Evolutionary conservation across 2,329 filamentous ascomycete species (phyloP).

Genomic region (Alternaria rosae): DNA sequence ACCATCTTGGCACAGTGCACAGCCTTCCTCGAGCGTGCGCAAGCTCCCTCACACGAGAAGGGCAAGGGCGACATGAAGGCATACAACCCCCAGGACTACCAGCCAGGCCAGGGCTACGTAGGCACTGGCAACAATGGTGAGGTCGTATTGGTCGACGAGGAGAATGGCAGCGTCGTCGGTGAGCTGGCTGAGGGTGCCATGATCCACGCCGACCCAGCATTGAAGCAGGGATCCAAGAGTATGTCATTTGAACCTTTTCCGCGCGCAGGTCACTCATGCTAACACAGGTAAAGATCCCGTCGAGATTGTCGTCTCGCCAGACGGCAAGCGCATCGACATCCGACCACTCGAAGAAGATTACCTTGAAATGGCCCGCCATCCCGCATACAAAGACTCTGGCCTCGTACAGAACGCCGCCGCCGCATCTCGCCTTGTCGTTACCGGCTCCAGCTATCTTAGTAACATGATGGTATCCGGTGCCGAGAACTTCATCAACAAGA

Average conservation of each 20-base stretch:
- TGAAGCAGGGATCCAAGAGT: constrained; percentile 94
- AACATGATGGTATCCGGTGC: constrained; percentile 80
- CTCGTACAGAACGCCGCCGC: constrained; percentile 86
- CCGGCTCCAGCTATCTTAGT: constrained; percentile 79
- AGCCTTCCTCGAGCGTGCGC: constrained; percentile 86
- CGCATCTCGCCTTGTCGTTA: constrained; percentile 91
- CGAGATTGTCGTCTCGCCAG: constrained; percentile 75
- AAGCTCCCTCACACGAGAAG: constrained; percentile 60
- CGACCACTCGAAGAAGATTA: constrained; percentile 74
- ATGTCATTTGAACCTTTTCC: constrained; percentile 37
- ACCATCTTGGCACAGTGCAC: constrained; percentile 98
- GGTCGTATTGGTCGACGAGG: constrained; percentile 93
- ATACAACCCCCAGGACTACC: constrained; percentile 85
- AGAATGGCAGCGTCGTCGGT: constrained; percentile 93
- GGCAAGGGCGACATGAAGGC: constrained; percentile 44
- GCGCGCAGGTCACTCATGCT: constrained; percentile 24
- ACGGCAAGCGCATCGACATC: constrained; percentile 73
- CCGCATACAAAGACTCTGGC: constrained; percentile 87
- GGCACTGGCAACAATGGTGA: constrained; percentile 65
- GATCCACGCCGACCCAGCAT: constrained; percentile 75
- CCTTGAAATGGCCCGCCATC: constrained; percentile 79
- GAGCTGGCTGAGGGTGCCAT: constrained; percentile 85
- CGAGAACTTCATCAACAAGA: constrained; percentile 79
- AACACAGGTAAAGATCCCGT: constrained; percentile 69
- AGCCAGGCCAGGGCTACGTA: constrained; percentile 79